Evolutionary conservation across 164 flowering plant species (phyloP).

Genomic region (Chloranthus sessilifolius): DNA sequence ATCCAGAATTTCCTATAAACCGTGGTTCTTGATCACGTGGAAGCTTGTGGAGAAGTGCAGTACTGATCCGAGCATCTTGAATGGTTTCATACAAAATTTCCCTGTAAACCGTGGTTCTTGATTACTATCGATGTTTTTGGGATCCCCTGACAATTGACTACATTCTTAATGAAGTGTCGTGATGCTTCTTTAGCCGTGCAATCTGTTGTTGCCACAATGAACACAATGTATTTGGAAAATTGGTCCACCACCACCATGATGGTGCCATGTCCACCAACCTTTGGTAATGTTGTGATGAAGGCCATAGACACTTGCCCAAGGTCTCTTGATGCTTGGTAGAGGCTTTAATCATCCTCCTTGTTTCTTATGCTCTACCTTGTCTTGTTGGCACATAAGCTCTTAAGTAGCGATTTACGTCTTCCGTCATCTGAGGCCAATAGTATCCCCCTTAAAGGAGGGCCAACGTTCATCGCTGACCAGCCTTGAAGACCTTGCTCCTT

Average conservation of each 20-base stretch:
- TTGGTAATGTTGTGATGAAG: background rate
- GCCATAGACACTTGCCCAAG: slow-evolving; percentile 1
- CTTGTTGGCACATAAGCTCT: background rate
- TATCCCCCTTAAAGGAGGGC: background rate
- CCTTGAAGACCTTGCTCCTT: background rate
- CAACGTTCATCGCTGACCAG: background rate
- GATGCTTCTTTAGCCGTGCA: background rate
- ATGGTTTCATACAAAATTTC: background rate
- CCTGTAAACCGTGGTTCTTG: background rate
- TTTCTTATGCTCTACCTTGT: background rate
- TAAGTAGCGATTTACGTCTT: background rate
- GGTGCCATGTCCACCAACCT: background rate
- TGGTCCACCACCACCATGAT: slow-evolving; percentile 2
- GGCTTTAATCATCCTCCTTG: slow-evolving; percentile 2
- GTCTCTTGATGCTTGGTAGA: background rate
- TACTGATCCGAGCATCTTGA: background rate
- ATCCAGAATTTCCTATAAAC: background rate
- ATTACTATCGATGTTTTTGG: background rate
- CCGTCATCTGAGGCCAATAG: slow-evolving; percentile 4
- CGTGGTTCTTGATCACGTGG: background rate
- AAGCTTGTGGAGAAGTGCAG: no score
- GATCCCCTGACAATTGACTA: slow-evolving; percentile 1
- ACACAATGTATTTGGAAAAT: slow-evolving; percentile 1
- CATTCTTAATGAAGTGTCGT: background rate
- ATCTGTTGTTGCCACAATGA: background rate